These are phyloP conservation scores for Marasmius fiardii DNA, from an alignment of 1,284 basidiomycete genomes.

Conservation along the genomic window DNA sequence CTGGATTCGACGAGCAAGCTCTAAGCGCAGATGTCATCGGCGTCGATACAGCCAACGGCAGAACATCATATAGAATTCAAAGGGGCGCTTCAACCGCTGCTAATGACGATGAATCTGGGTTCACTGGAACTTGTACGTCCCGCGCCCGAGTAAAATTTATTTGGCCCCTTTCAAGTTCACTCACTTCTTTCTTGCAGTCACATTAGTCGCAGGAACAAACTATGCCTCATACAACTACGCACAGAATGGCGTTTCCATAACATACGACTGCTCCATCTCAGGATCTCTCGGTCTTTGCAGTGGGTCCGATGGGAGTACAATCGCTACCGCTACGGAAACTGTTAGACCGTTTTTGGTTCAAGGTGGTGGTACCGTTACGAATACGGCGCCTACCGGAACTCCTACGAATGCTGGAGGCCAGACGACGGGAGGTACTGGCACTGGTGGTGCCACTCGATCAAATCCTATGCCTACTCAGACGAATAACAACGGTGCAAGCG, in stretches of 20 bases:
- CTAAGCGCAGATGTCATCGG: slow-evolving; percentile 37
- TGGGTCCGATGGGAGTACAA: slow-evolving; percentile 9
- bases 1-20: slow-evolving; percentile 41
- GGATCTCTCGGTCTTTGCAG: slow-evolving; percentile 12
- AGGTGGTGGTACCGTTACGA: slow-evolving; percentile 16
- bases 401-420: background rate
- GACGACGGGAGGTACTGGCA: slow-evolving; percentile 7
- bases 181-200: slow-evolving; percentile 7
- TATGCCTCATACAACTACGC: slow-evolving; percentile 8
- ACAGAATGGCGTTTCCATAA: background rate
- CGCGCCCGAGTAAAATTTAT: background rate
- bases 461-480: background rate
- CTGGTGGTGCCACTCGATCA: background rate
- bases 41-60: slow-evolving; percentile 31
- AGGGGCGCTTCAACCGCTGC: slow-evolving; percentile 34
- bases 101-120: slow-evolving; percentile 24
- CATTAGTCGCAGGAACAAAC: slow-evolving; percentile 14
- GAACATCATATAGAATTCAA: slow-evolving; percentile 38
- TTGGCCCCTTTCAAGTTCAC: background rate
- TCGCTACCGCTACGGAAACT: slow-evolving; percentile 16
- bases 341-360: slow-evolving; percentile 16
- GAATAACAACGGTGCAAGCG: too few species aligned
- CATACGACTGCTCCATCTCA: slow-evolving; percentile 11
- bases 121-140: slow-evolving; percentile 35
- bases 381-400: background rate